Percentiles rank a stretch among this genome's conserved stretches.
phyloP scores from a whole-genome alignment of 208 protist species.

The Blechomonas ayalai region DNA sequence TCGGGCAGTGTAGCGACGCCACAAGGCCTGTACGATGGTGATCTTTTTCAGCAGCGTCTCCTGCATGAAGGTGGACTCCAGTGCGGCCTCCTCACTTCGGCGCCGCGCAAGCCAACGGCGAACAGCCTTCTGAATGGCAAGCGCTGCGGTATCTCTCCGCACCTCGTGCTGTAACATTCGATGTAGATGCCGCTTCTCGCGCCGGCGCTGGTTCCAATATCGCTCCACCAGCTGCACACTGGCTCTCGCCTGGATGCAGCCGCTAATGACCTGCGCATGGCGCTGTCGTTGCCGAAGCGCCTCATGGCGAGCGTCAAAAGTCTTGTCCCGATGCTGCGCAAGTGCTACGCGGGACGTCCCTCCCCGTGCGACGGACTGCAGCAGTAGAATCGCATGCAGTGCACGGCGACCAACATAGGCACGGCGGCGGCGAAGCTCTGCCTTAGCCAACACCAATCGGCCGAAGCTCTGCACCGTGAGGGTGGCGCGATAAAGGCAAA shows the following conservation, averaged over 20 bases:
- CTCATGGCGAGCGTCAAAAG: background rate
- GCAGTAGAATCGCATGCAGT: slow-evolving; percentile 22
- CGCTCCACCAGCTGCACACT: slow-evolving; percentile 4
- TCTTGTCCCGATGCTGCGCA: slow-evolving; percentile 4
- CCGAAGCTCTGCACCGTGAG: slow-evolving; percentile 39
- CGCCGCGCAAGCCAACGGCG: slow-evolving; percentile 17
- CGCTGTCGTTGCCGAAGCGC: slow-evolving; percentile 3
- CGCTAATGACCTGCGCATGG: slow-evolving; percentile 1
- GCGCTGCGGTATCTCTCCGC: slow-evolving; percentile 30
- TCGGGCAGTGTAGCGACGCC: slow-evolving; percentile 25
- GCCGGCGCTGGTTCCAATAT: slow-evolving; percentile 7
- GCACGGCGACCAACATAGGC: slow-evolving; percentile 38
- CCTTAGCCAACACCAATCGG: slow-evolving; percentile 34
- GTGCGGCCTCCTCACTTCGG: slow-evolving; percentile 9
- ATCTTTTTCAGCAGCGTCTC: slow-evolving; percentile 9
- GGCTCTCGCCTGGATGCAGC: background rate
- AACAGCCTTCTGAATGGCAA: slow-evolving; percentile 25
- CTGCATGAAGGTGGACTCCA: slow-evolving; percentile 8
- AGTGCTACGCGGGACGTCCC: slow-evolving; percentile 10
- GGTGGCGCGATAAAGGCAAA: slow-evolving; percentile 13
- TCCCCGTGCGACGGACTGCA: slow-evolving; percentile 36
- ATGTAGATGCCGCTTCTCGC: slow-evolving; percentile 31
- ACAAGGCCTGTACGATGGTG: slow-evolving; percentile 26
- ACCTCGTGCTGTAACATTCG: slow-evolving; percentile 20
- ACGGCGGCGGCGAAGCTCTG: slow-evolving; percentile 15